Percentiles rank a stretch among this genome's conserved stretches.
Conservation (phyloP, 768 basidiomycete species). For the Lanmaoa rubissima region DNA sequence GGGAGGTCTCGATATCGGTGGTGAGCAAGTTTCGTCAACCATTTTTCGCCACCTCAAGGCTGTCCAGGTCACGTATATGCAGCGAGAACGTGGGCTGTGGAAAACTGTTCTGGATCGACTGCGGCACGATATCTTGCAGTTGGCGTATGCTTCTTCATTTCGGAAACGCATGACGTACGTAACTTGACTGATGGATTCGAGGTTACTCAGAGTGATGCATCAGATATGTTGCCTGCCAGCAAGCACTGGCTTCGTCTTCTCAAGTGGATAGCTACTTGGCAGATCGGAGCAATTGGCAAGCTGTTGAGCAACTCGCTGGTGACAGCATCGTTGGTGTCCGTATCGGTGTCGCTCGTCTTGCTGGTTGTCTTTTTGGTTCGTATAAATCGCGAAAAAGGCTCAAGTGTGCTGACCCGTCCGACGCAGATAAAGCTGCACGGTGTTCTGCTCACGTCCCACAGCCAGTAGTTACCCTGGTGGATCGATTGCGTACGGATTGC, state of each 20-base stretch:
- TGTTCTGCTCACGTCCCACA: conserved; percentile 29
- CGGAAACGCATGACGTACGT: conserved; percentile 74
- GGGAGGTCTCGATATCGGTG: conserved; percentile 66
- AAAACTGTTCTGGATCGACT: conserved; percentile 37
- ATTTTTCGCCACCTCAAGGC: conserved; percentile 10
- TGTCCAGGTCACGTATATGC: conserved; percentile 49
- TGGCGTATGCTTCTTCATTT: conserved; percentile 48
- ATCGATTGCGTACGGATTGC: conserved; percentile 50
- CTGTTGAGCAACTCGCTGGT: conserved; percentile 52
- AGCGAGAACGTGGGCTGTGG: conserved; percentile 39
- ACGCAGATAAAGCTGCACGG: conserved; percentile 15
- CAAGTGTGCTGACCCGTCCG: conserved; percentile 3
- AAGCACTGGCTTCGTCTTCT: conserved; percentile 47
- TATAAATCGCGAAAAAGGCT: conserved; percentile 10
- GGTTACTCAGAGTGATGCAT: conserved; percentile 16
- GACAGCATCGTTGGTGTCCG: conserved; percentile 83
- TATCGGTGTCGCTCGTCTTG: conserved; percentile 78
- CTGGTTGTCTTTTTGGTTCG: conserved; percentile 57
- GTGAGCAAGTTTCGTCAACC: conserved; percentile 43
- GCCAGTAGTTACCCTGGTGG: conserved; percentile 40
- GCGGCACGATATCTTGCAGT: conserved; percentile 38
- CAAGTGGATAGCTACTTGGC: conserved; percentile 37
- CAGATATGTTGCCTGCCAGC: conserved; percentile 75
- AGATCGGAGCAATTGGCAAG: conserved; percentile 47
- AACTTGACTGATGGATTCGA: conserved; percentile 2